Conservation (phyloP, 805 yeast species). For the Candida nemodendra region DNA sequence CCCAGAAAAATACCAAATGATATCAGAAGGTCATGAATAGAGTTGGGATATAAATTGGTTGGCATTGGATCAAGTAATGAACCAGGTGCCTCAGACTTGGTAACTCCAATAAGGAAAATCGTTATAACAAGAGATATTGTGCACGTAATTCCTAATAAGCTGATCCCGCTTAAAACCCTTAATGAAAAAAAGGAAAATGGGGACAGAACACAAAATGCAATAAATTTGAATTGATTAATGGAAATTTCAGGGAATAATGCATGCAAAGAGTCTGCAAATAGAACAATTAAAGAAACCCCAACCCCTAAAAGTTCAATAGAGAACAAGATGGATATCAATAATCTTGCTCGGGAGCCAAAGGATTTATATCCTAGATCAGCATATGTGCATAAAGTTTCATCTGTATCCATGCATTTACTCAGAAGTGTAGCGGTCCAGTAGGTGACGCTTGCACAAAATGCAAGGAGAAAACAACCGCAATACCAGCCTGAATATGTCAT, state of each 20-base stretch:
- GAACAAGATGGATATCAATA: slow-evolving; percentile 69
- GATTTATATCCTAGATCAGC: slow-evolving; percentile 89
- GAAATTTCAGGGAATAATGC: slow-evolving; percentile 60
- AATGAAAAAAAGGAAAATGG: slow-evolving; percentile 73
- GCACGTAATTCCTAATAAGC: slow-evolving; percentile 55
- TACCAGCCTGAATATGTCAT: slow-evolving; percentile 64
- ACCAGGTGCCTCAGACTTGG: slow-evolving; percentile 47
- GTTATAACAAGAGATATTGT: slow-evolving; percentile 50
- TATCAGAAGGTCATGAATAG: slow-evolving; percentile 39
- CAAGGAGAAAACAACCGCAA: slow-evolving; percentile 58
- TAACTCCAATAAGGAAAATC: slow-evolving; percentile 47
- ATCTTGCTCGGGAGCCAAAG: slow-evolving; percentile 73
- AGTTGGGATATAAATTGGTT: slow-evolving; percentile 40
- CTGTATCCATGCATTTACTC: slow-evolving; percentile 75
- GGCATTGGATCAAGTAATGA: slow-evolving; percentile 49
- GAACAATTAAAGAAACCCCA: slow-evolving; percentile 76
- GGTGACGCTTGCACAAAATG: slow-evolving; percentile 64
- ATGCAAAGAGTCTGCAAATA: slow-evolving; percentile 82
- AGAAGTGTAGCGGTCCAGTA: slow-evolving; percentile 75
- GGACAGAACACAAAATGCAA: slow-evolving; percentile 68
- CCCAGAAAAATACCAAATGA: slow-evolving; percentile 68
- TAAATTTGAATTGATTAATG: slow-evolving; percentile 55
- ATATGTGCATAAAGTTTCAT: slow-evolving; percentile 77
- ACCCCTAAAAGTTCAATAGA: slow-evolving; percentile 77
- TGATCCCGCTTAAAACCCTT: slow-evolving; percentile 51